Evolutionary conservation across 2,329 filamentous ascomycete genomes (phyloP), one percentile per base, ranked within the genome.

Genomic region (Cryphonectria carpinicola): DNA sequence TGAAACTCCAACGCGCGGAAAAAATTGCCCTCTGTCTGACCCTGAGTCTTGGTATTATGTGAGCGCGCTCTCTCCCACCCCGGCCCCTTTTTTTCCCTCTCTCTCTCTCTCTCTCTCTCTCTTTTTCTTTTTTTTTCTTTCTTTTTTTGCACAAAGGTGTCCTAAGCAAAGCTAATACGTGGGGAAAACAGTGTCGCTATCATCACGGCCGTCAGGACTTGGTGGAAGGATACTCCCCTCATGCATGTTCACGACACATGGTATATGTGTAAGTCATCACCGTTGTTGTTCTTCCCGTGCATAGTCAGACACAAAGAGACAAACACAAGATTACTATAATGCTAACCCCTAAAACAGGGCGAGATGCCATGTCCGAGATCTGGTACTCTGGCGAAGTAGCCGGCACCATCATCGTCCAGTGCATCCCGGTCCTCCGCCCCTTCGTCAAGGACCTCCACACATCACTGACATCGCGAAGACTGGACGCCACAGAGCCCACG

Each of bases 391-490:
- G 84, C 22, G 85, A 87, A 76, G 79, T 87, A 67, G 81, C 84
- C 11, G 85, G 85, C 67, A 87, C 85, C 37, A 86, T 87, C 73
- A 86, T 87, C 60, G 85, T 87, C 4, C 85, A 87, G 73, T 87
- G 84, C 71, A 83, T 87, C 3, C 85, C 85, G 2, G 82, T 87
- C 22, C 74, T 87, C 10, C 82, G 85, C 13, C 84, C 85, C 0
- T 80, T 87, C 28, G 72, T 87, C 56, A 79, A 80, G 60, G 81
- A 84, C 43, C 76, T 83, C 11, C 78, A 80, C 70, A 80, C 79
- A 1, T 80, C 81, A 0, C 70, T 83, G 39, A 80, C 79, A 3
- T 82, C 79, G 4, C 79, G 70, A 41, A 72, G 71, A 25, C 58
- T 74, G 32, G 69, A 60, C 8, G 61, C 67, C 2, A 73, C 66